Conservation (phyloP, 495 filamentous ascomycete species). For the Hypoxylon trugodes region DNA sequence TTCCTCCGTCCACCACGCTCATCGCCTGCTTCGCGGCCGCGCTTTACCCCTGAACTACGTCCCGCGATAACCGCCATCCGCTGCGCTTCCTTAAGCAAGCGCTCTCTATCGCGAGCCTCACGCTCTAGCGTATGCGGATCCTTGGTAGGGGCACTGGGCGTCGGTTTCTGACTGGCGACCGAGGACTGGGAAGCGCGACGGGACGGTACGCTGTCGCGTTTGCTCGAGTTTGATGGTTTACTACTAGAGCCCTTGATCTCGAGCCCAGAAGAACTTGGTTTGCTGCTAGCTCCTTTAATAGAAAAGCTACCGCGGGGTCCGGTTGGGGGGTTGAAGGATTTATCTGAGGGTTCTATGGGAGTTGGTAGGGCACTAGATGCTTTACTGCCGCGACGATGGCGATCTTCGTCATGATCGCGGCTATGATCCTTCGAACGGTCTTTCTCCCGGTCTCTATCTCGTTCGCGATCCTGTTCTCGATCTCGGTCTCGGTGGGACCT, state of each 20-base stretch:
- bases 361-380: slow-evolving; percentile 48
- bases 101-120: slow-evolving; percentile 77
- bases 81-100: slow-evolving; percentile 79
- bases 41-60: slow-evolving; percentile 47
- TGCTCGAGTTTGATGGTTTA: slow-evolving; percentile 36
- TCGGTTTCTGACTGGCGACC: slow-evolving; percentile 46
- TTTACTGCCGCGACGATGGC: slow-evolving; percentile 62
- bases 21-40: slow-evolving; percentile 52
- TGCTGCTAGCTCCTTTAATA: slow-evolving; percentile 48
- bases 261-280: slow-evolving; percentile 33
- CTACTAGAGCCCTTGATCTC: slow-evolving; percentile 49
- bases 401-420: slow-evolving; percentile 53
- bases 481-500: slow-evolving; percentile 59
- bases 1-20: slow-evolving; percentile 54
- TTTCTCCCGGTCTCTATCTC: slow-evolving; percentile 57
- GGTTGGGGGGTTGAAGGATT: slow-evolving; percentile 50
- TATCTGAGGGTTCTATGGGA: slow-evolving; percentile 52
- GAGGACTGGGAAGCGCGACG: slow-evolving; percentile 54
- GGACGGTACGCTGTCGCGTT: slow-evolving; percentile 40
- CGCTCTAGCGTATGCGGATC: slow-evolving; percentile 82
- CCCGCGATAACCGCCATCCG: slow-evolving; percentile 65
- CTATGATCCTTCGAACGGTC: slow-evolving; percentile 53
- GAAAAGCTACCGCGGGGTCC: slow-evolving; percentile 49
- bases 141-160: slow-evolving; percentile 32
- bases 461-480: slow-evolving; percentile 56